Base-by-base conservation (phyloP, 164 flowering plant genomes). In the Buxus sempervirens region DNA sequence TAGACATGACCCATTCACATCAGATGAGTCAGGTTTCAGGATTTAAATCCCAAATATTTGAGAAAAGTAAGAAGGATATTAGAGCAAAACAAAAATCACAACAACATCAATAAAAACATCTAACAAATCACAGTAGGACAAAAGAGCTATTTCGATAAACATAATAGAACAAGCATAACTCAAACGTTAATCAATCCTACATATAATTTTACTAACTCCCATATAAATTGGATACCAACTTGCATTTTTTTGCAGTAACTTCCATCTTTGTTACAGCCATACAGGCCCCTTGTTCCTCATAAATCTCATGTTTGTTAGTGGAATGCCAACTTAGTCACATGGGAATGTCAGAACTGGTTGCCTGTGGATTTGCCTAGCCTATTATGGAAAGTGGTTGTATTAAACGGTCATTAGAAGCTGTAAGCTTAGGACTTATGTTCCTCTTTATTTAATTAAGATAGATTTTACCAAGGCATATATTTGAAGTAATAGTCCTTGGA, bases 1-100 rank as follows among this genome's bases (percentile, higher is more conserved):
- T 75, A 42, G 82, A 70, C 67, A 79, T 61, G 16, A 74, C 80
- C 95, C 88, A 75, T 65, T 64, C 22, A 64, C 25, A 9, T 61
- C 16, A 69, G 51, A 54, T 23, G 32, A 56, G 56, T 66, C 72
- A 71, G 53, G 54, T 54, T 49, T 59, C 36, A 42, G 23, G 23
- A 16, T 58, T 41, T 32, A 15, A 57, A 45, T 58, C 45, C 38
- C 49, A 65, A 48, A 58, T 4, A 19, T 58, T 26, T 26, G 10
- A 9, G 63, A 22, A 59, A 8, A n/a, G 25, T 15, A 58, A 45
- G 13, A 21, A 42, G 24, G 20, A 36, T 41, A 42, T 4, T 8
- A 14, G 59, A 32, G 19, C 21, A 32, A 51, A n/a, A 56, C n/a
- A 24, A 54, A 66, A 38, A 32, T 3, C 7, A 7, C 41, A 23